A percentile compares a stretch with the other conserved stretches of the same genome.
These are phyloP conservation scores for Pichia pseudocactophila DNA, from an alignment of 805 yeast genomes.

Conservation along the genomic window DNA sequence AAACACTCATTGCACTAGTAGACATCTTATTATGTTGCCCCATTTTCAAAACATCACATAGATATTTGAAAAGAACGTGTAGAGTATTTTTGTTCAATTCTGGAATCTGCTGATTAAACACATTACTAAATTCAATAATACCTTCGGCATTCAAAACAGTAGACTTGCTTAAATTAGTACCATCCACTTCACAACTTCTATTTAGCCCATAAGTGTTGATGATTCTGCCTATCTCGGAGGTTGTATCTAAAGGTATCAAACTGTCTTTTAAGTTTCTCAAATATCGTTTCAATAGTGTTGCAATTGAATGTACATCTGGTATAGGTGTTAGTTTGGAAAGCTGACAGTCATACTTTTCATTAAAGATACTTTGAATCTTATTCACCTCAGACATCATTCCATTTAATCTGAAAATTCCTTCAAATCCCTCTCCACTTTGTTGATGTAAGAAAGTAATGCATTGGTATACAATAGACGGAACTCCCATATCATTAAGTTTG, in stretches of 20 bases:
- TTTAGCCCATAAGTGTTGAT: slow-evolving; percentile 12
- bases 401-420: slow-evolving; percentile 84
- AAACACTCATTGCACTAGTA: slow-evolving; percentile 46
- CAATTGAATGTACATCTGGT: slow-evolving; percentile 77
- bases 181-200: slow-evolving; percentile 17
- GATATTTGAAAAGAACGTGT: slow-evolving; percentile 55
- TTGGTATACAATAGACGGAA: slow-evolving; percentile 72
- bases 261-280: slow-evolving; percentile 69
- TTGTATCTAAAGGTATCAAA: slow-evolving; percentile 44
- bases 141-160: not conserved
- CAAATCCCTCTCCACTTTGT: slow-evolving; percentile 70
- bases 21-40: slow-evolving; percentile 74
- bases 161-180: slow-evolving; percentile 2
- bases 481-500: slow-evolving; percentile 32
- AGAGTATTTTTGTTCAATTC: slow-evolving; percentile 49
- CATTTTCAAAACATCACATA: slow-evolving; percentile 55
- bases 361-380: slow-evolving; percentile 59
- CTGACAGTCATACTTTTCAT: slow-evolving; percentile 60
- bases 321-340: slow-evolving; percentile 36
- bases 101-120: slow-evolving; percentile 39
- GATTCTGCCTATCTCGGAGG: slow-evolving; percentile 28
- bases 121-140: slow-evolving; percentile 16
- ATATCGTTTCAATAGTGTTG: slow-evolving; percentile 78
- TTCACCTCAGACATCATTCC: slow-evolving; percentile 78
- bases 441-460: slow-evolving; percentile 61